Base-by-base conservation (phyloP, 176 grass and related monocot species). In the Canna indica region DNA sequence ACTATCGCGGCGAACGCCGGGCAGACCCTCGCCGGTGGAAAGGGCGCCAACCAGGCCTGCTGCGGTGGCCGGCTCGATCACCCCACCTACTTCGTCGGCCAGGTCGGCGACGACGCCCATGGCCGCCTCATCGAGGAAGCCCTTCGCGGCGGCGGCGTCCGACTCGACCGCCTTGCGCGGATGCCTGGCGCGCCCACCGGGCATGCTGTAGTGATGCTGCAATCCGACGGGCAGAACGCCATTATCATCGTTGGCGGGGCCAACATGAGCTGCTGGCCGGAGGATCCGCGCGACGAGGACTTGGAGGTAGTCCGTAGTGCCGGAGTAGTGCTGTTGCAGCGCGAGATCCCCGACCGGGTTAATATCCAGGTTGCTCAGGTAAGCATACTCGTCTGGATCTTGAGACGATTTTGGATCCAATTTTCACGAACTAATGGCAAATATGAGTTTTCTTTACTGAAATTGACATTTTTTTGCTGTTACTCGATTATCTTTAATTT, bases 231-330 rank as follows among this genome's bases (percentile, higher is more conserved):
- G 1, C 89, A 93, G 84, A 93, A 99, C 70, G 90, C 94, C 53
- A 93, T 99, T 75, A 99, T 99, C 75, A 93, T 99, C n/a, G 90
- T 99, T 5, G 90, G 90, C 41, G 89, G 94, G 68, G 86, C 94
- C 7, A 99, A 99, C 81, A 99, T 99, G 90, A 82, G 80, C 75
- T 87, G 90, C 25, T 93, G 94, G 94, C 76, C 87, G 22, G 36
- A 80, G 8, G 87, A 83, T 31, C 75, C 87, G 35, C 70, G 71
- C 3, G 17, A 27, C 35, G 82, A 88, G 61, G 90, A 93, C 61
- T 70, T 93, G 47, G 80, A 90, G n/a, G 69, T 93, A 50, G 82
- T 99, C 73, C 80, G 70, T 41, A 73, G 80, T 10, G 90, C 84
- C 10, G 88, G 82, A 17, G 80, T 90, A 41, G 78, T 99, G 29